phyloP scores from a whole-genome alignment of 768 basidiomycete genomes.

The Mycena indigotica region DNA sequence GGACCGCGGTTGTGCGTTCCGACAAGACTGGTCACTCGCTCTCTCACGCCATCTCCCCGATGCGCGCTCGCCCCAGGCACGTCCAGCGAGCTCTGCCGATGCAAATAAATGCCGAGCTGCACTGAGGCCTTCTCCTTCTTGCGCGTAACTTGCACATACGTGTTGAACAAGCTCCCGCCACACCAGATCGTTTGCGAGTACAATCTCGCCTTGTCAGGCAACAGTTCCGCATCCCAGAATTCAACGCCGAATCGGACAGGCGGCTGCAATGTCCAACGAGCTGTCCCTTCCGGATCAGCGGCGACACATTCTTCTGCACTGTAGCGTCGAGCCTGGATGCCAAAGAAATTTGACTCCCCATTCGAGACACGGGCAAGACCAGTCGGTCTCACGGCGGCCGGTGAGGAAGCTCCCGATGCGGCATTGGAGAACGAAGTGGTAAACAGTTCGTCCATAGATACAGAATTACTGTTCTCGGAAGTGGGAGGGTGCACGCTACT shows the following conservation, averaged over 20 bases:
- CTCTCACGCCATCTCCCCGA: constrained; percentile 9
- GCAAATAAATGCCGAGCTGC: constrained; percentile 88
- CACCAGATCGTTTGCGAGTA: constrained; percentile 90
- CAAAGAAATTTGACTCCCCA: constrained; percentile 64
- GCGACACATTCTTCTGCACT: constrained; percentile 44
- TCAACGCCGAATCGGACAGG: constrained; percentile 88
- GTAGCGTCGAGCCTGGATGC: constrained; percentile 51
- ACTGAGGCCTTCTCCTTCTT: constrained; percentile 81
- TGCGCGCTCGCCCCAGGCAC: constrained; percentile 74
- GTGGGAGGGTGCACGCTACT: constrained; percentile 42
- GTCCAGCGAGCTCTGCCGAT: constrained; percentile 81
- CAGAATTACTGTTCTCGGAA: constrained; percentile 30
- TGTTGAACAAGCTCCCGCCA: constrained; percentile 84
- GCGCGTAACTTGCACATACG: constrained; percentile 85
- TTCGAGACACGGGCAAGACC: constrained; percentile 30
- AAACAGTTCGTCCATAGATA: constrained; percentile 75
- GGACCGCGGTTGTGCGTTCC: constrained; percentile 32
- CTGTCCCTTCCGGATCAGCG: constrained; percentile 47
- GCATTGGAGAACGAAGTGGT: constrained; percentile 38
- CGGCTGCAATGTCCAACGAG: constrained; percentile 67
- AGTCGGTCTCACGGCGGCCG: constrained; percentile 26
- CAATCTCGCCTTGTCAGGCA: constrained; percentile 82
- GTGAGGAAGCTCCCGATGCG: constrained; percentile 17
- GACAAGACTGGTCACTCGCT: constrained; percentile 11
- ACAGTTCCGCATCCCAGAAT: constrained; percentile 81